Base-by-base conservation (phyloP, 1,284 basidiomycete species). In the Ganoderma multipileum region DNA sequence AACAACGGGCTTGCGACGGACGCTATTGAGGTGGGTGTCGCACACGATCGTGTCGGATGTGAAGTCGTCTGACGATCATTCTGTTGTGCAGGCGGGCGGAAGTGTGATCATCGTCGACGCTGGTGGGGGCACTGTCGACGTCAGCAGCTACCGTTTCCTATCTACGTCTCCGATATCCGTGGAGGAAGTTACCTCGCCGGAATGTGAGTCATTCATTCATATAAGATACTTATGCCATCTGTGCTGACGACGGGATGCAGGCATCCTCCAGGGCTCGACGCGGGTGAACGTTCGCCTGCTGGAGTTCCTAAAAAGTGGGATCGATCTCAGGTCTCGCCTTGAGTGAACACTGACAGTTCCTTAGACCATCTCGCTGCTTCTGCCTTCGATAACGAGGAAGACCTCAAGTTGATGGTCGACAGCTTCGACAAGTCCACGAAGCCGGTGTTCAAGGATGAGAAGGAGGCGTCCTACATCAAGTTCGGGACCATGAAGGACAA, bases 61-160 rank as follows among this genome's bases (percentile, higher is more conserved):
- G 1, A 23, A 6, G n/a, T 11, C 5, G 18, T 4, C 30, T 58
- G 55, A 36, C 6, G 28, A 18, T 33, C 28, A 3, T 33, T 0
- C 0, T 11, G 33, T 38, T 20, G n/a, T 38, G 30, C n/a, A 81
- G 83, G 71, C 76, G 9, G 80, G 81, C 2, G 77, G 83, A n/a
- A 84, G 83, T 0, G 80, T 89, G 5, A 79, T 87, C 30, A 81
- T 90, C 30, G 83, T 90, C 23, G 87, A 89, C 72, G 87, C 86
- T 0, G 87, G 87, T 2, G 87, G 87, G 57, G 87, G 87, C 0
- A 89, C 86, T 0, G 76, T 89, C 8, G 87, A 89, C 64, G 75
- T 89, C 58, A 87, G 85, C 70, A 81, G 86, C 9, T 88, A 88
- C 71, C 77, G 73, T 70, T 66, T 81, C 73, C 70, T 75, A 0